Conservation (phyloP, 345 rosid genomes). For the Brassica rapa region DNA sequence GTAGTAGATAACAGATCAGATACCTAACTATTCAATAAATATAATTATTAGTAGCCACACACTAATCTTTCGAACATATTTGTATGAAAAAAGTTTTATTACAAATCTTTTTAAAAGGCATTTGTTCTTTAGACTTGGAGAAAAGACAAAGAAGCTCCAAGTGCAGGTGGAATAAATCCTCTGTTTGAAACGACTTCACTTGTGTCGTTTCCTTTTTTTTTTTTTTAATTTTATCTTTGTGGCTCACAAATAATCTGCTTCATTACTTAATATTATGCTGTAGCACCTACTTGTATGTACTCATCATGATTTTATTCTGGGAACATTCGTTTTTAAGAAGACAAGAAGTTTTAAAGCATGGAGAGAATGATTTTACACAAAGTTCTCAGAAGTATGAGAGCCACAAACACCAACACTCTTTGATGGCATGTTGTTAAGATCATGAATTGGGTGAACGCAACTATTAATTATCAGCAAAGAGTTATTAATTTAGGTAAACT, state of each 20-base stretch:
- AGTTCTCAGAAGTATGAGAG: not conserved
- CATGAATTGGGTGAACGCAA: not conserved
- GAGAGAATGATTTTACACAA: not conserved
- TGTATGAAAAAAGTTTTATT: not conserved
- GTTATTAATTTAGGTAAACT: not conserved
- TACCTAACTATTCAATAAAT: not conserved
- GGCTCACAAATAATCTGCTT: slow-evolving; percentile 27
- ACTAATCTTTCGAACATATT: slow-evolving; percentile 3
- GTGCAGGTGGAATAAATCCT: slow-evolving; percentile 39
- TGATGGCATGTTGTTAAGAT: not conserved
- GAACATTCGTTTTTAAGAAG: slow-evolving; percentile 24
- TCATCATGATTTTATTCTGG: slow-evolving; percentile 20
- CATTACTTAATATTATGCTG: slow-evolving; percentile 32
- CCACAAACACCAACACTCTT: not conserved
- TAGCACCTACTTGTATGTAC: slow-evolving; percentile 18
- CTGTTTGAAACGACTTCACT: slow-evolving; percentile 35
- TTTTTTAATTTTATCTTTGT: not conserved
- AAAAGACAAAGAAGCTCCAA: slow-evolving; percentile 15
- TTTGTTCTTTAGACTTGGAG: slow-evolving; percentile 34
- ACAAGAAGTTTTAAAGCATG: not conserved
- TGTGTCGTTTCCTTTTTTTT: not conserved
- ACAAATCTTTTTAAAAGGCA: slow-evolving; percentile 3
- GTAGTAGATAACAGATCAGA: not conserved
- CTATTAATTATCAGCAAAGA: not conserved
- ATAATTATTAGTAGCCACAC: slow-evolving; percentile 14